phyloP scores from a whole-genome alignment of 768 basidiomycete genomes.

The Lentinula sp. region DNA sequence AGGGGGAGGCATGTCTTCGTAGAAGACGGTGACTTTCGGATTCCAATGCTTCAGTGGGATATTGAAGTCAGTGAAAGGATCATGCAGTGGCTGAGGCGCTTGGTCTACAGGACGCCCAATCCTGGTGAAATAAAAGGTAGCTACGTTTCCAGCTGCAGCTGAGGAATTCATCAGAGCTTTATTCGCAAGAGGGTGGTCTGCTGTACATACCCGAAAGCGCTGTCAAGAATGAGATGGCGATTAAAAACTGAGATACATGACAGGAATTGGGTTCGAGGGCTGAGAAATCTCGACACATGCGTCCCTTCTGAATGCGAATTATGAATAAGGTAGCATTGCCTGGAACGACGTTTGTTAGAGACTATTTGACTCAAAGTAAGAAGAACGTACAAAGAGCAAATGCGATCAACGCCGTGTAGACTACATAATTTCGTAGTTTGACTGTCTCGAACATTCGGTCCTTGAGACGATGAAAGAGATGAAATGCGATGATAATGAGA shows the following conservation, averaged over 20 bases:
- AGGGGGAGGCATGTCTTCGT: not conserved
- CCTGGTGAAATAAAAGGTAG: not conserved
- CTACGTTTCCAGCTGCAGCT: not conserved
- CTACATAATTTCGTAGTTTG: constrained; percentile 10
- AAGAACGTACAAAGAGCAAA: constrained; percentile 7
- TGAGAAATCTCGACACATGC: constrained; percentile 24
- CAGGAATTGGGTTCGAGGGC: constrained; percentile 14
- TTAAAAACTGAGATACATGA: constrained; percentile 14
- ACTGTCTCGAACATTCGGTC: constrained; percentile 6
- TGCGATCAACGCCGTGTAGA: constrained; percentile 1
- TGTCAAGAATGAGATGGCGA: constrained; percentile 23
- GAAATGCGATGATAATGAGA: constrained; percentile 11
- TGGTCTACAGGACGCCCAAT: not conserved
- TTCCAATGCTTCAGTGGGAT: not conserved
- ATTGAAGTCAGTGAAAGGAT: not conserved
- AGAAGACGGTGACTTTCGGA: not conserved
- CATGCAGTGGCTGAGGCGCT: not conserved
- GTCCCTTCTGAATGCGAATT: constrained; percentile 19
- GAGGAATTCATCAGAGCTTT: not conserved
- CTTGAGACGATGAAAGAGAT: constrained; percentile 13
- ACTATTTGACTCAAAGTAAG: not conserved
- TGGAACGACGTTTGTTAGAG: not conserved
- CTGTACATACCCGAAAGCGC: not conserved
- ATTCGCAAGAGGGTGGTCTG: not conserved
- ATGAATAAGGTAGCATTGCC: constrained; percentile 18